Base-by-base conservation (phyloP, 2,329 filamentous ascomycete genomes). In the Trichoderma gracile region DNA sequence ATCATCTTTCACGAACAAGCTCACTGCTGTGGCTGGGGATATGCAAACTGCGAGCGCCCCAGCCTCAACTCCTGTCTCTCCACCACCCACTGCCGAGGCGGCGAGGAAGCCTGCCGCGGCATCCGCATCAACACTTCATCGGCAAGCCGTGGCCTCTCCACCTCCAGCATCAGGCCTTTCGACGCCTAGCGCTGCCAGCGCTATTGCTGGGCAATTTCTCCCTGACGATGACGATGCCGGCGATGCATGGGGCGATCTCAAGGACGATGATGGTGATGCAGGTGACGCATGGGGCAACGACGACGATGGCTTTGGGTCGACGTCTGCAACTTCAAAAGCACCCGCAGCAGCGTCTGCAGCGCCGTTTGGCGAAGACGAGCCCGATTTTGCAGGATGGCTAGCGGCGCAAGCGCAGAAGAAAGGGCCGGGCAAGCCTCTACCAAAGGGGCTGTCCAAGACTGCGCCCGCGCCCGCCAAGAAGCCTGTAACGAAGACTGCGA, bases 1-100 rank as follows among this genome's bases (percentile, higher is more conserved):
- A 62, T 98, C 95, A 0, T 97, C 93, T 1, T 99, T 99, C 74
- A 98, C 95, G 2, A 98, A 98, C 77, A 97, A 97, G 72, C 76
- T 98, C 14, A 89, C 92, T 1, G 79, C 90, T 0, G 93, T 92
- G 0, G 90, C 90, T 9, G 95, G 95, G 19, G 90, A 97, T 64
- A 99, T 99, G 68, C 84, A 94, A 73, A 79, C 82, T 19, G 77
- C 81, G 60, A 82, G 82, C 66, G 79, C 78, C 42, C 74, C 77
- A 2, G 72, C 80, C 3, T 72, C 78, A 0, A 77, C 78, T 15
- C 79, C 80, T 25, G 73, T 77, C 2, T 69, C 73, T 0, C 74
- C 78, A 14, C 77, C 79, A 40, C 82, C 79, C 33, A 77, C 75
- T 33, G 75, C 76, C 61, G 70, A 77, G 65, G 45, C 72, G 65